Base-by-base conservation (phyloP, 129 eudicot genomes). In the Cynara cardunculus region DNA sequence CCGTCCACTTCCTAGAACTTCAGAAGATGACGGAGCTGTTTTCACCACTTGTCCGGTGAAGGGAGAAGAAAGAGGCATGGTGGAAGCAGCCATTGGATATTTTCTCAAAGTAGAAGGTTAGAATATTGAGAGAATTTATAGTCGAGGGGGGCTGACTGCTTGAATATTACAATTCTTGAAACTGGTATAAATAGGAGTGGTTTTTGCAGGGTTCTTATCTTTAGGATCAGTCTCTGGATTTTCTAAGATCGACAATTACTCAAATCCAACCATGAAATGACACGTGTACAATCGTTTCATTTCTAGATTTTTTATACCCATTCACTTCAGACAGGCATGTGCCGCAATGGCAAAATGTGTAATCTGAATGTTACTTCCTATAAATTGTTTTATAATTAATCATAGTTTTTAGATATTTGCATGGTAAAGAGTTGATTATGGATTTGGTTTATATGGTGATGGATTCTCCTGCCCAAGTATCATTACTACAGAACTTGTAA, bases 141-240 rank as follows among this genome's bases (percentile, higher is more conserved):
- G 18, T 44, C 44, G 18, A 74, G 32, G 62, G 61, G 46, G 19
- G 80, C 64, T 67, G 85, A 46, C 75, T 41, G 78, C 78, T 82
- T 75, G 79, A 77, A 84, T 78, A 74, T 64, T 53, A 73, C 11
- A 37, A 10, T 56, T n/a, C 19, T 28, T 65, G 0, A 14, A 19
- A 27, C n/a, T 26, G 18, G 73, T 67, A 82, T 88, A 64, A 7
- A 85, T 78, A 87, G 49, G n/a, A 46, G 68, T 26, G 41, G 44
- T 39, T 7, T 49, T 18, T 26, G 56, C 24, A 44, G 18, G 37
- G 83, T 77, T 83, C 84, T 83, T 85, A 85, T 85, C 89, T 77
- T 72, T 31, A 16, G 68, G 56, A 85, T 85, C 69, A 71, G 65
- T 77, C 72, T 85, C 69, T 59, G 25, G 71, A 34, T 76, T 76